Percentiles rank a stretch among this genome's conserved stretches.
These are phyloP conservation scores for Neofusicoccum sp. DNA, from an alignment of 2,329 filamentous ascomycete genomes.

Conservation along the genomic window DNA sequence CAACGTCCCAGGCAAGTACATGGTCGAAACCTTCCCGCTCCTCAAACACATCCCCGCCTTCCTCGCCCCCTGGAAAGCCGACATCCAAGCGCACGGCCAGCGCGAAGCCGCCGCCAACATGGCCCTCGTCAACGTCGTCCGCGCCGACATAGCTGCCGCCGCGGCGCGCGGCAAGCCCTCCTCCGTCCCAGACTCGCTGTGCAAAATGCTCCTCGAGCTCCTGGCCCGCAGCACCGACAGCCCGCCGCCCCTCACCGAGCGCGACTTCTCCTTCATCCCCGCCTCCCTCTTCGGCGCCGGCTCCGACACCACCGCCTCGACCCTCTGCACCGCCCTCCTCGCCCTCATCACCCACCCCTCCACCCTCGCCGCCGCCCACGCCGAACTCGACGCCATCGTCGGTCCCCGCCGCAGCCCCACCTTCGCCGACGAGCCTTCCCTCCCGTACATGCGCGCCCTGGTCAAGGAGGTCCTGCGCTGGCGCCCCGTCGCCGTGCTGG, in stretches of 20 bases:
- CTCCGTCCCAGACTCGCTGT: conserved; percentile 46
- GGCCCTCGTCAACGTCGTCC: conserved; percentile 45
- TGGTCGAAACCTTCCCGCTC: conserved; percentile 51
- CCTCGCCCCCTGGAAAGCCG: conserved; percentile 53
- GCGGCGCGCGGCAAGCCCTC: conserved; percentile 12
- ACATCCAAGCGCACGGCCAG: conserved; percentile 43
- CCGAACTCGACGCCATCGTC: conserved; percentile 42
- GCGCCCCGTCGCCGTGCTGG: conserved; percentile 45
- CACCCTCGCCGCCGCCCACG: conserved; percentile 46
- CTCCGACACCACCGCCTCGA: conserved; percentile 55
- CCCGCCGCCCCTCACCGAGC: conserved; percentile 38
- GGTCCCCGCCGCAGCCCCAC: conserved; percentile 35
- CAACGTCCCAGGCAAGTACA: conserved; percentile 50
- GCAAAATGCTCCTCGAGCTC: conserved; percentile 48
- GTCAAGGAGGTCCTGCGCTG: conserved; percentile 42
- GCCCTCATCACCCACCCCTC: conserved; percentile 52
- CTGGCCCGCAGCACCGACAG: conserved; percentile 34
- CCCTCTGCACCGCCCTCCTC: conserved; percentile 53
- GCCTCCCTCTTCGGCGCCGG: conserved; percentile 52
- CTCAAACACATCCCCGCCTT: conserved; percentile 48
- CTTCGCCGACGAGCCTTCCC: conserved; percentile 40
- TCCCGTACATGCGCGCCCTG: conserved; percentile 44
- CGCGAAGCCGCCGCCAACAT: conserved; percentile 47
- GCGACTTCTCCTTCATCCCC: conserved; percentile 49
- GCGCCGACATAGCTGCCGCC: conserved; percentile 39